Percentiles rank a stretch among this genome's conserved stretches.
Conservation (phyloP, 2,329 filamentous ascomycete species). For the Claviceps sp. region DNA sequence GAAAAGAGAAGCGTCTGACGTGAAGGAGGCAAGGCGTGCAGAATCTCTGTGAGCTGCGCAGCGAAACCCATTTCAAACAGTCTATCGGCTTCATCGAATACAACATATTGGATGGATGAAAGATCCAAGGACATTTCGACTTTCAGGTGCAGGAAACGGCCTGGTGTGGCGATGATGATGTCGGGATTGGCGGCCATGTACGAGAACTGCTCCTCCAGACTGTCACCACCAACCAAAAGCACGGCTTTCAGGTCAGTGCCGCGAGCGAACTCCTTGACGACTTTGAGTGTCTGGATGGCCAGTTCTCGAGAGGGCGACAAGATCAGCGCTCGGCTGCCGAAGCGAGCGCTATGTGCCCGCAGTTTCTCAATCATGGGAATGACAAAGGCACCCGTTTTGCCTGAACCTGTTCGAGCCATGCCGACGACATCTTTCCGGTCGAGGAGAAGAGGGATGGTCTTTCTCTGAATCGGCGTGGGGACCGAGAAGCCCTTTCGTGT, state of each 20-base stretch:
- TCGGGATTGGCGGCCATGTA: conserved; percentile 92
- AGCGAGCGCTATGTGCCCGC: conserved; percentile 72
- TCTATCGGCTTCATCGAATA: conserved; percentile 94
- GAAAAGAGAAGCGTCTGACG: conserved; percentile 92
- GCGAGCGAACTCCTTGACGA: conserved; percentile 84
- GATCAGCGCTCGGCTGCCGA: conserved; percentile 77
- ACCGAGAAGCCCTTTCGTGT: conserved; percentile 88
- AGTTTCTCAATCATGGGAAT: conserved; percentile 96
- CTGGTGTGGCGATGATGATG: conserved; percentile 92
- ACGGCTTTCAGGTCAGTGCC: conserved; percentile 89
- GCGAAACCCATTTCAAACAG: conserved; percentile 99
- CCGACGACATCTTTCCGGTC: conserved; percentile 93
- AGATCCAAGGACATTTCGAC: conserved; percentile 91
- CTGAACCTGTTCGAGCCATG: conserved; percentile 97
- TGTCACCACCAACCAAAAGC: conserved; percentile 86
- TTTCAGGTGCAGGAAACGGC: conserved; percentile 90
- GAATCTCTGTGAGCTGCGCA: conserved; percentile 80
- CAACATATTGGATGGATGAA: conserved; percentile 83
- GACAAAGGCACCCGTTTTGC: conserved; percentile 96
- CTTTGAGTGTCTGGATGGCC: conserved; percentile 87
- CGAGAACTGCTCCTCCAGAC: conserved; percentile 85
- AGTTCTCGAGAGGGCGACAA: conserved; percentile 88
- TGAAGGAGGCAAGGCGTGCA: conserved; percentile 70
- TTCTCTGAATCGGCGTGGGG: conserved; percentile 93
- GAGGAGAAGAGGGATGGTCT: conserved; percentile 84